phyloP scores from a whole-genome alignment of 2,329 filamentous ascomycete species.

The Pseudogymnoascus verrucosus region DNA sequence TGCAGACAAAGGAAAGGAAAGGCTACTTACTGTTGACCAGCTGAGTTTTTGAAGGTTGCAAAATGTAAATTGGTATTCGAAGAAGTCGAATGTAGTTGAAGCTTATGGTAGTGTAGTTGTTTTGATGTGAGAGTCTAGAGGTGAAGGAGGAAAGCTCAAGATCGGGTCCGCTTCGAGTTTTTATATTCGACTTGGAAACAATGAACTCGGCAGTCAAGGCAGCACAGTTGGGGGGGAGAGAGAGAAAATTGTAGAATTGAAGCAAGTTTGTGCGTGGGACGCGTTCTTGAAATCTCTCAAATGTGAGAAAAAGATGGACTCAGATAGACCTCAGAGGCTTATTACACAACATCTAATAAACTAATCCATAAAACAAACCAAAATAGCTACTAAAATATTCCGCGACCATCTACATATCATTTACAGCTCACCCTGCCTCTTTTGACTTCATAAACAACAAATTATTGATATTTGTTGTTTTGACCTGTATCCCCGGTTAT shows the following conservation, averaged over 20 bases:
- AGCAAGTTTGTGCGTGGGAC: background rate
- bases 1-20: background rate
- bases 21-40: background rate
- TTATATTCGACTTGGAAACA: background rate
- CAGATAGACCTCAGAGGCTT: background rate
- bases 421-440: background rate
- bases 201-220: background rate
- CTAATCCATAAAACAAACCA: background rate
- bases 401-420: background rate
- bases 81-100: background rate
- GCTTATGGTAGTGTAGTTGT: too few relatives aligned
- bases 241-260: background rate
- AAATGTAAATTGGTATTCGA: background rate
- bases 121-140: background rate
- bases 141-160: background rate
- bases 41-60: background rate
- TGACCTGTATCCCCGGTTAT: background rate
- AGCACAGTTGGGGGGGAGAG: background rate
- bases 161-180: background rate
- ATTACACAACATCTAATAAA: background rate
- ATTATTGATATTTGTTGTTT: background rate
- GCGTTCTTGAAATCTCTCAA: background rate
- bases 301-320: conserved; percentile 6
- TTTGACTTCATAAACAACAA: background rate
- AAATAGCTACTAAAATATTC: background rate